Evolutionary conservation across 164 flowering plant species (phyloP).

Genomic region (Akebia trifoliata): DNA sequence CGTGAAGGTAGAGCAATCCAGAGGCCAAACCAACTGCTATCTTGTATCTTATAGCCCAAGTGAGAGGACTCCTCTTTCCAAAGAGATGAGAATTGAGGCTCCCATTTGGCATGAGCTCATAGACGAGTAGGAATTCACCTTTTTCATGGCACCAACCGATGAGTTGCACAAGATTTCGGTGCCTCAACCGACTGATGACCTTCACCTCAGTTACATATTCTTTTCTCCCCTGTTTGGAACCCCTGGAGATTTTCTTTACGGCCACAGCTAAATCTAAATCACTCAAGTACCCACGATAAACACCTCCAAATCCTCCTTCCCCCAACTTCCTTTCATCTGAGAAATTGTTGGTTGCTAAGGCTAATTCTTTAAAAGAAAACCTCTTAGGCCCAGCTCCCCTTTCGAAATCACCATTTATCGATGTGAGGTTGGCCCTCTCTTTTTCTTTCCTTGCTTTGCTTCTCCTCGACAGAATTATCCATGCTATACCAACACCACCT

Average conservation of each 20-base stretch:
- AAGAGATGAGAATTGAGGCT: slow-evolving; percentile 31
- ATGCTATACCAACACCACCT: neutral
- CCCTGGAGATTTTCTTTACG: slow-evolving; percentile 26
- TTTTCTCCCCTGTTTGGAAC: slow-evolving; percentile 32
- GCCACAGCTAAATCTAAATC: slow-evolving; percentile 18
- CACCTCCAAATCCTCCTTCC: slow-evolving; percentile 31
- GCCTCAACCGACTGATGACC: slow-evolving; percentile 28
- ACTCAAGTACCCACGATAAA: slow-evolving; percentile 21
- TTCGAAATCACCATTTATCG: slow-evolving; percentile 18
- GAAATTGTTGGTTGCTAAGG: slow-evolving; percentile 29
- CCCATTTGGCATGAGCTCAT: slow-evolving; percentile 38
- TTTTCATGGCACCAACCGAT: slow-evolving; percentile 33
- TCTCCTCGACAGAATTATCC: slow-evolving; percentile 6
- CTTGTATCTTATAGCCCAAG: slow-evolving; percentile 31
- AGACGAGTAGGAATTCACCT: slow-evolving; percentile 26
- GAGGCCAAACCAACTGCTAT: slow-evolving; percentile 19
- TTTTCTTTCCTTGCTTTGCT: neutral
- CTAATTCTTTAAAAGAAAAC: slow-evolving; percentile 23
- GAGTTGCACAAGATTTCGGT: slow-evolving; percentile 31
- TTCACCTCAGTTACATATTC: slow-evolving; percentile 33
- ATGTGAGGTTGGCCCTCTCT: neutral
- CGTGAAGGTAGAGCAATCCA: slow-evolving; percentile 35
- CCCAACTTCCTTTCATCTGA: slow-evolving; percentile 25
- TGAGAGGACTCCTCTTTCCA: slow-evolving; percentile 2
- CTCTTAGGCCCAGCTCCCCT: slow-evolving; percentile 25